Base-by-base conservation (phyloP, 352 stramenopile species). In the Pythium aristosporum region DNA sequence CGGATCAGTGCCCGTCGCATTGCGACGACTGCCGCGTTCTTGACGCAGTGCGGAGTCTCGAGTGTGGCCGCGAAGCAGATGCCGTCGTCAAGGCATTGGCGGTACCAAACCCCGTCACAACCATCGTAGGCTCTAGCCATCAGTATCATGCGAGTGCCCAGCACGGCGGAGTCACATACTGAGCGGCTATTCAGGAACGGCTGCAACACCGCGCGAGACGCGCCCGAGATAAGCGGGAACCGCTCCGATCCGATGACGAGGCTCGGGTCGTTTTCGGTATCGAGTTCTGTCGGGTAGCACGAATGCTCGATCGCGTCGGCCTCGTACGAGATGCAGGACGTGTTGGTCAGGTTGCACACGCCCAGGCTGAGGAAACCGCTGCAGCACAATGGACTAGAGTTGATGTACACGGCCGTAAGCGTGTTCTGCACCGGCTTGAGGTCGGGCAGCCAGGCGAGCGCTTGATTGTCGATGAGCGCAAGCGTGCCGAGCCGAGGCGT, bases 61-160 rank as follows among this genome's bases (percentile, higher is more conserved):
- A 37, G 18, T 1, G 18, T 20, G 15, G 28, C 16, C 13, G 65
- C 57, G 36, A 63, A 65, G 36, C 57, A 55, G 11, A 67, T 57
- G 5, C 75, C 75, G 37, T 68, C 61, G 1, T 25, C 2, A 4
- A 28, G 25, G n/a, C 71, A 81, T 36, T 73, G 41, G 11, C 51
- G 36, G n/a, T 69, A 77, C 44, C 68, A 53, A 6, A 61, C 23
- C 15, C 64, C 73, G 7, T 42, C 28, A 21, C 73, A 80, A 3
- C 25, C 8, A 21, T 73, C 63, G 15, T 13, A n/a, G 5, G 16
- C 37, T 18, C 37, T 18, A 43, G 10, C 16, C 37, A 28, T 28
- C 25, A 28, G 25, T 28, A 28, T 28, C 25, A 28, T 28, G 37
- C 37, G 37, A 12, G 2, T 43, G 10, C 37, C 11, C 10, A 43